Percentiles rank a stretch among this genome's conserved stretches.
Conservation (phyloP, 345 rosid species). For the Diplotaxis tenuifolia region DNA sequence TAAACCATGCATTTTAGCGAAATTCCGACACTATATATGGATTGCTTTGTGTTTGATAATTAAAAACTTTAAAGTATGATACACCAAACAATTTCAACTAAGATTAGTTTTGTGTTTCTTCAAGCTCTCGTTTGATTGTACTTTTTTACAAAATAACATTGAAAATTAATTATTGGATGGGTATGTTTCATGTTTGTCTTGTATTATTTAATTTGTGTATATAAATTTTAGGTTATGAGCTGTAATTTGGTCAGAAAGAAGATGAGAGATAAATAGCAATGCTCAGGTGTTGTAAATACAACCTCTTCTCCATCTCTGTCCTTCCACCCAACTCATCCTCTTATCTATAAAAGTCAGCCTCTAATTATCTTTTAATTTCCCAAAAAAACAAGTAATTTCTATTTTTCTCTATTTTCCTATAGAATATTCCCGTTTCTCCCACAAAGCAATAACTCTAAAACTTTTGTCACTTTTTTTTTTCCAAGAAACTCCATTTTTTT, state of each 20-base stretch:
- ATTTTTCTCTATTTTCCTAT: not conserved
- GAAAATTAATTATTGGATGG: constrained; percentile 19
- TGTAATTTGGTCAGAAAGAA: constrained; percentile 37
- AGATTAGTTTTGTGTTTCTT: not conserved
- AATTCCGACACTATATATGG: not conserved
- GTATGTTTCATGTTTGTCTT: constrained; percentile 36
- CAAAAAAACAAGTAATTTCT: not conserved
- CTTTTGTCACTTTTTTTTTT: not conserved
- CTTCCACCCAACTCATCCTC: constrained; percentile 32
- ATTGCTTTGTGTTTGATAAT: not conserved
- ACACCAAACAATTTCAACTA: not conserved
- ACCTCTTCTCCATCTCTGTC: constrained; percentile 31
- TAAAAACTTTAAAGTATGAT: not conserved
- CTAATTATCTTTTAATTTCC: constrained; percentile 26
- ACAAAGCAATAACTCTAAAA: not conserved
- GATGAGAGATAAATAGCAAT: constrained; percentile 36
- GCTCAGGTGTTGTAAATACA: constrained; percentile 40
- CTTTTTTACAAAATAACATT: not conserved
- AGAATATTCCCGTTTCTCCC: constrained; percentile 8
- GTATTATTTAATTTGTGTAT: not conserved
- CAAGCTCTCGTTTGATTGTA: not conserved
- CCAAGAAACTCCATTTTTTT: not conserved
- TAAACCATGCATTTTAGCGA: constrained; percentile 7
- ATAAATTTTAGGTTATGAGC: constrained; percentile 22
- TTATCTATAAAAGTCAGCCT: constrained; percentile 27